These are phyloP conservation scores for Thozetella sp. DNA, from an alignment of 495 filamentous ascomycete genomes.

Conservation along the genomic window DNA sequence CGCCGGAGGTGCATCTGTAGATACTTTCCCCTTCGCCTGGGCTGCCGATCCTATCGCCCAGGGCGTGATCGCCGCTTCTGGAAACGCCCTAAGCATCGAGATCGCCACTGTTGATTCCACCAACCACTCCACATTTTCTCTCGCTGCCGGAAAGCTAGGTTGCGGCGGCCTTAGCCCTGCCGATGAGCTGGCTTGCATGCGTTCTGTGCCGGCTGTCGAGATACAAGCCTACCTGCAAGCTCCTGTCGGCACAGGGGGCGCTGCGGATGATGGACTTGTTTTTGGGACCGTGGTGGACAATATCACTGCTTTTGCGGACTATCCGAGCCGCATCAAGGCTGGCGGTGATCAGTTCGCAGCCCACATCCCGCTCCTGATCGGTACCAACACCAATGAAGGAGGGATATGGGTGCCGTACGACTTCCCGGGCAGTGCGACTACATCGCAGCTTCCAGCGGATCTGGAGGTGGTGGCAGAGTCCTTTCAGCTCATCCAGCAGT, in stretches of 20 bases:
- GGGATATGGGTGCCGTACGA: not conserved
- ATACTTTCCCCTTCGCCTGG: conserved; percentile 50
- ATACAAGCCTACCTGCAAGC: conserved; percentile 26
- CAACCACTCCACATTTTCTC: conserved; percentile 23
- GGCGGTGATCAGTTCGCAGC: not conserved
- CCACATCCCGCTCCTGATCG: not conserved
- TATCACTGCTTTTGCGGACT: conserved; percentile 38
- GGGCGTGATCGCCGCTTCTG: conserved; percentile 50
- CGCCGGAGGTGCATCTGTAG: conserved; percentile 47
- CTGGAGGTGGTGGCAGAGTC: not conserved
- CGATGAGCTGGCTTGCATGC: conserved; percentile 40
- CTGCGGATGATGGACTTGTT: conserved; percentile 17
- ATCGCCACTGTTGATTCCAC: conserved; percentile 20
- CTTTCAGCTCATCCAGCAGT: not conserved
- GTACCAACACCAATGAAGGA: not conserved
- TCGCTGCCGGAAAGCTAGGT: conserved; percentile 17
- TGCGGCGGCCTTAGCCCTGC: conserved; percentile 39
- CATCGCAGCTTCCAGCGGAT: not conserved
- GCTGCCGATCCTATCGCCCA: conserved; percentile 39
- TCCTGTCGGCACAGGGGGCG: conserved; percentile 31
- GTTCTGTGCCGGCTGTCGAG: conserved; percentile 21
- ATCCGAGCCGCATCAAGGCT: conserved; percentile 8
- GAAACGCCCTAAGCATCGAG: conserved; percentile 45
- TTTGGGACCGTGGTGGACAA: conserved; percentile 1
- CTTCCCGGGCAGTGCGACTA: not conserved